A percentile compares a stretch with the other conserved stretches of the same genome.
These are phyloP conservation scores for Letharia lupina DNA, from an alignment of 495 filamentous ascomycete species.

Conservation along the genomic window DNA sequence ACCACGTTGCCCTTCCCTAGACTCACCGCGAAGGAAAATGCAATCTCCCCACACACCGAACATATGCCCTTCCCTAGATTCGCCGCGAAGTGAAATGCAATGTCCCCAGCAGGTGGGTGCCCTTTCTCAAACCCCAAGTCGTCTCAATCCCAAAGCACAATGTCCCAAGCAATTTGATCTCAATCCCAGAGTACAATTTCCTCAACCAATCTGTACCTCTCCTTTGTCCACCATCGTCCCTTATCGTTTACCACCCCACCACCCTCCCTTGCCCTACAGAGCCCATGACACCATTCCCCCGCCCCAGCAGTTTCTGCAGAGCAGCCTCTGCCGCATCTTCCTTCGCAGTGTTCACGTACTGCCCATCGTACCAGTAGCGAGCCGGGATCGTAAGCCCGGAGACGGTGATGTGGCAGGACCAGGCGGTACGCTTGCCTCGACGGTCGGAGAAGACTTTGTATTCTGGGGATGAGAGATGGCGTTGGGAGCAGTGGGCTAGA, in stretches of 20 bases:
- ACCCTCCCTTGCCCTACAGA: conserved; percentile 9
- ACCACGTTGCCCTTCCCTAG: background rate
- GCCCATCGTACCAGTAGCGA: conserved; percentile 86
- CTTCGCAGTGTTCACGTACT: conserved; percentile 75
- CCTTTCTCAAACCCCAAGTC: background rate
- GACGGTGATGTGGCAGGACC: conserved; percentile 62
- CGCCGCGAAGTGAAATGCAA: background rate
- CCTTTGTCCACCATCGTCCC: background rate
- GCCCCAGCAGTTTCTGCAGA: conserved; percentile 15
- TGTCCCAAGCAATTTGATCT: background rate
- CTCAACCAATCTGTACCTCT: background rate
- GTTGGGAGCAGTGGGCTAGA: conserved; percentile 53
- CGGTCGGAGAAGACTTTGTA: conserved; percentile 71
- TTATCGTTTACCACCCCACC: conserved; percentile 5
- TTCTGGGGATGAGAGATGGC: conserved; percentile 46
- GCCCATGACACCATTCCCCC: conserved; percentile 2
- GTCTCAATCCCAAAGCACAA: background rate
- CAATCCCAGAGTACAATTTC: background rate
- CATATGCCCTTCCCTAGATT: too few species aligned
- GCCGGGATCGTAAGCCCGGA: conserved; percentile 48
- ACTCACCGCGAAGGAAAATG: background rate
- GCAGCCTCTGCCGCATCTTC: conserved; percentile 84
- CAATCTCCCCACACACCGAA: background rate
- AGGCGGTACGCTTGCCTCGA: conserved; percentile 84
- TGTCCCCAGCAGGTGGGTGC: background rate